Percentiles rank a stretch among this genome's conserved stretches.
Conservation (phyloP, 257 asterid genomes). For the Solanum ossicruentum region DNA sequence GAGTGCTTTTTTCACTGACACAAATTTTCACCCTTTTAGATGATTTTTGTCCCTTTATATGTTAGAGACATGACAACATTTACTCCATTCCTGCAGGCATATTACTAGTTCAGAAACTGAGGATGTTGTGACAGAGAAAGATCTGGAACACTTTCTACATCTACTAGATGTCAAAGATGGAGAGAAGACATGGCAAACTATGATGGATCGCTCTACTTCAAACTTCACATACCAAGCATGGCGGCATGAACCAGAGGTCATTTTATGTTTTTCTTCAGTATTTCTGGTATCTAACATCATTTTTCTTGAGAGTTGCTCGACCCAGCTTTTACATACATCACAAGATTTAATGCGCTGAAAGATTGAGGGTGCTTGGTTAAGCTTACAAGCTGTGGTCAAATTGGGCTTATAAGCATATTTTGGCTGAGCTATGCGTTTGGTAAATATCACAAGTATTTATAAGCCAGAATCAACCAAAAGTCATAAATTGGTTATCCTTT, state of each 20-base stretch:
- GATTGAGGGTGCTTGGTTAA: background rate
- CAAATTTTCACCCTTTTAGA: background rate
- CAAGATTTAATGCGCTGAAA: background rate
- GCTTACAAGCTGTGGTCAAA: background rate
- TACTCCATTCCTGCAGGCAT: conserved; percentile 21
- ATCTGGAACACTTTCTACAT: conserved; percentile 55
- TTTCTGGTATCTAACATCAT: background rate
- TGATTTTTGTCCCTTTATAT: background rate
- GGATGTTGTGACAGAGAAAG: conserved; percentile 40
- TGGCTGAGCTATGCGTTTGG: background rate
- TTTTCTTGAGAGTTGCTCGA: background rate
- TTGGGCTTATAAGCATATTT: background rate
- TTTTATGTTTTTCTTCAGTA: background rate
- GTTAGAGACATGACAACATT: background rate
- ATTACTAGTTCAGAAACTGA: conserved; percentile 25
- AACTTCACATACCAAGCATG: conserved; percentile 89
- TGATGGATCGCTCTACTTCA: conserved; percentile 86
- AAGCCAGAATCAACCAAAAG: background rate
- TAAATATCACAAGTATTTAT: background rate
- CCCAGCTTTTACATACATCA: background rate
- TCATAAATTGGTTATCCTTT: background rate
- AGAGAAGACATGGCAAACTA: conserved; percentile 77
- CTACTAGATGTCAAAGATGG: conserved; percentile 61
- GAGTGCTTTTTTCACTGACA: background rate
- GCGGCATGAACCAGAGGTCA: conserved; percentile 91